Percentiles rank a stretch among this genome's conserved stretches.
Evolutionary conservation across 2,329 filamentous ascomycete genomes (phyloP).

Genomic region (Exophiala oligosperma): DNA sequence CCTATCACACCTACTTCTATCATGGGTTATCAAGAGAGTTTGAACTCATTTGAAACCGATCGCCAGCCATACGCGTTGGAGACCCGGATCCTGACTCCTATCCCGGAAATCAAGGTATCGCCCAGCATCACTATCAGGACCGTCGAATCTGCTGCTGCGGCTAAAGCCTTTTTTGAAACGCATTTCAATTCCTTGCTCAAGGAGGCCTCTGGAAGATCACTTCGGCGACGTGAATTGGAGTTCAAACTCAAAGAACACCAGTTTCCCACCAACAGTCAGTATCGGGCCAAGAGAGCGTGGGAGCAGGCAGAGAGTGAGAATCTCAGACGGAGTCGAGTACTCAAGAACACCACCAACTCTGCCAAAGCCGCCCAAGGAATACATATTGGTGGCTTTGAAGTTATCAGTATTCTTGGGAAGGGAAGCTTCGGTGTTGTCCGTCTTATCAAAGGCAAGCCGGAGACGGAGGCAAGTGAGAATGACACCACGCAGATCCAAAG

Average conservation of each 20-base stretch:
- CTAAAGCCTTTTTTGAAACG: conserved; percentile 84
- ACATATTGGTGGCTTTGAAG: conserved; percentile 69
- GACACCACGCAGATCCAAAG: conserved; percentile 8
- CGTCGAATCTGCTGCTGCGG: conserved; percentile 74
- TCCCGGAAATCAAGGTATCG: conserved; percentile 15
- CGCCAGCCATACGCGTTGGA: conserved; percentile 6
- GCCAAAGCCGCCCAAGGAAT: conserved; percentile 48
- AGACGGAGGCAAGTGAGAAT: not conserved
- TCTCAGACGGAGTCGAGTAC: conserved; percentile 68
- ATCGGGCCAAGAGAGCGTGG: conserved; percentile 59
- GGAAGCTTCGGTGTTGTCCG: conserved; percentile 93
- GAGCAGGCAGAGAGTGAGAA: conserved; percentile 68
- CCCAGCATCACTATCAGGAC: conserved; percentile 47
- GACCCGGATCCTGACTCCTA: conserved; percentile 20
- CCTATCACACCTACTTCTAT: conserved; percentile 2
- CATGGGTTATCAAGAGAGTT: conserved; percentile 9
- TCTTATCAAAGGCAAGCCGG: conserved; percentile 69
- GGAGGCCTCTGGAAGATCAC: conserved; percentile 57
- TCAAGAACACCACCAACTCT: conserved; percentile 62
- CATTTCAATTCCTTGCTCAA: conserved; percentile 72
- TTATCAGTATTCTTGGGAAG: conserved; percentile 80
- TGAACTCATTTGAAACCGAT: conserved; percentile 16
- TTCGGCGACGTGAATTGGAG: conserved; percentile 65
- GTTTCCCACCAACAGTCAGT: conserved; percentile 16
- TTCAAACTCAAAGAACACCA: conserved; percentile 51